Evolutionary conservation across 306 rosid species (phyloP).

Genomic region (Hippophae gyantsensis): DNA sequence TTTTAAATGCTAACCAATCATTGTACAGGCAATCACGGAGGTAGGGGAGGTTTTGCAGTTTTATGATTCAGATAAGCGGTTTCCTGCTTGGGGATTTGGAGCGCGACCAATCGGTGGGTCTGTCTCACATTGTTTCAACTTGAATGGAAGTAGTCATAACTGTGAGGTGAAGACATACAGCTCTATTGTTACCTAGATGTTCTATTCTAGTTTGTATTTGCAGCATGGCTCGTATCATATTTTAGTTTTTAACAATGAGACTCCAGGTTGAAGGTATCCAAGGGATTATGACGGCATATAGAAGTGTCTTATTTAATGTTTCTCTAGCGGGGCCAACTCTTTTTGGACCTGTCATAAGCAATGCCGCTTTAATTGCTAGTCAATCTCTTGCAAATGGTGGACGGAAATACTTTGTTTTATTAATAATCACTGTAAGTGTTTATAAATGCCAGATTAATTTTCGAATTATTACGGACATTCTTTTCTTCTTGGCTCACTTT

Average conservation of each 20-base stretch:
- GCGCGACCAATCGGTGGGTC: slow-evolving; percentile 99
- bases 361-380: slow-evolving; percentile 88
- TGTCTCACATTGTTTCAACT: slow-evolving; percentile 95
- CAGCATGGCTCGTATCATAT: slow-evolving; percentile 12
- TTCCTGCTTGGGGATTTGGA: slow-evolving; percentile 99
- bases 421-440: slow-evolving; percentile 84
- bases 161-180: slow-evolving; percentile 58
- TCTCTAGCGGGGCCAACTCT: slow-evolving; percentile 99
- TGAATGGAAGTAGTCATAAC: slow-evolving; percentile 86
- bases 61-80: slow-evolving; percentile 86
- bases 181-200: slow-evolving; percentile 23
- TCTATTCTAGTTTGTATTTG: slow-evolving; percentile 7
- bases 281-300: slow-evolving; percentile 93
- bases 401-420: slow-evolving; percentile 79
- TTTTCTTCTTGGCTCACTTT: background rate
- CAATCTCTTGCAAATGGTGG: slow-evolving; percentile 74
- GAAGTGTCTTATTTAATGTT: slow-evolving; percentile 87
- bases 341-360: slow-evolving; percentile 88
- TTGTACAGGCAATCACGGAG: slow-evolving; percentile 75
- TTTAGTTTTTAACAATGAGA: slow-evolving; percentile 8
- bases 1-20: slow-evolving; percentile 13
- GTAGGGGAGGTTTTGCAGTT: slow-evolving; percentile 90
- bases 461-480: background rate
- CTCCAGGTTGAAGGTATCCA: slow-evolving; percentile 96
- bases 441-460: background rate